Percentiles rank a stretch among this genome's conserved stretches.
These are phyloP conservation scores for Phaffia tasmanica DNA, from an alignment of 768 basidiomycete genomes.

Conservation along the genomic window DNA sequence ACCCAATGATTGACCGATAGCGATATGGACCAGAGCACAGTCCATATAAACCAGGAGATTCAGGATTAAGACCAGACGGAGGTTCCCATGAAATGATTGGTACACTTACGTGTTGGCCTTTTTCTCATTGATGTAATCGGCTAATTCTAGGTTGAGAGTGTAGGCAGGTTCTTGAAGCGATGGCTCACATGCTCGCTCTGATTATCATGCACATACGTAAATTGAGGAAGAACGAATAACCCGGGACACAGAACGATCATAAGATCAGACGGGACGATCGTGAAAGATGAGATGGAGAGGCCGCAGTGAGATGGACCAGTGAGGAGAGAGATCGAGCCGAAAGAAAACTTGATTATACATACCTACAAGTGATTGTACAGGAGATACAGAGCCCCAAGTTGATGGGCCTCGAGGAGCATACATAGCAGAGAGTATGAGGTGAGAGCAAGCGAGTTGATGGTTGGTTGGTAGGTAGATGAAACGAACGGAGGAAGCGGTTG, in stretches of 20 bases:
- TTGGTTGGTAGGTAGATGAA: no score
- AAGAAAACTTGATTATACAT: slow-evolving; percentile 20
- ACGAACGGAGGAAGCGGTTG: no score
- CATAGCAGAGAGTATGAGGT: no score
- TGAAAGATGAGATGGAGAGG: neutral
- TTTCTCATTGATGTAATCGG: slow-evolving; percentile 83
- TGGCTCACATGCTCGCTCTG: slow-evolving; percentile 72
- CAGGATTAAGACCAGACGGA: no score
- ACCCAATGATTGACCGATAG: neutral
- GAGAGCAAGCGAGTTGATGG: no score
- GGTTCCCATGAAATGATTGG: neutral
- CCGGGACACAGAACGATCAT: no score
- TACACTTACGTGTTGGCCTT: slow-evolving; percentile 82
- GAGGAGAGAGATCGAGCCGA: neutral
- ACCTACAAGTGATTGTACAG: slow-evolving; percentile 37
- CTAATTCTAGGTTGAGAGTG: slow-evolving; percentile 81
- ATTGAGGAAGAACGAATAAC: neutral
- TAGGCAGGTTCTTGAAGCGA: slow-evolving; percentile 80
- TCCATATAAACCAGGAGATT: neutral
- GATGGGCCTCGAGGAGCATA: no score
- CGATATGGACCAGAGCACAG: neutral
- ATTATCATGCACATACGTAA: neutral
- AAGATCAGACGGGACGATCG: neutral
- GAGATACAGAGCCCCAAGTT: slow-evolving; percentile 34
- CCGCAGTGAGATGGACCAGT: neutral